Evolutionary conservation across 2,329 filamentous ascomycete genomes (phyloP), one percentile per base, ranked within the genome.

Genomic region (Purpureocillium lavendulum): DNA sequence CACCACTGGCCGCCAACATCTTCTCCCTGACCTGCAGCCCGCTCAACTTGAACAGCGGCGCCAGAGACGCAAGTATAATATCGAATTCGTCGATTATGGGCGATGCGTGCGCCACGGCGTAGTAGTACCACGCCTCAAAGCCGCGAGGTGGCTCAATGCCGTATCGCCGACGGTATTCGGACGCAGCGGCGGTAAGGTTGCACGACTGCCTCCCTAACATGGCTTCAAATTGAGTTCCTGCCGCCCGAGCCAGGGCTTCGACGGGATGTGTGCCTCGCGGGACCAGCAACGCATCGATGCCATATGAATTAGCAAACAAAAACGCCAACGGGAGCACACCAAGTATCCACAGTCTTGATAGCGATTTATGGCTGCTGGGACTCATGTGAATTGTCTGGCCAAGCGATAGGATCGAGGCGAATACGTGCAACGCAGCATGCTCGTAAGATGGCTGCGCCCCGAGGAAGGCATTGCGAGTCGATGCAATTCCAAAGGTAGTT

Each of bases 71-170:
- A 31, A 61, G 51, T 3, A 75, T 67, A 1, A 49, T 55, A 30
- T 74, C 66, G 21, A 69, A 74, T 3, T 73, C 65, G 41, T 74
- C 70, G 26, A 74, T 70, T n/a, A 73, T 58, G 0, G 57, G 56
- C 1, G 69, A 71, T 3, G 62, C 26, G 2, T 67, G 51, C 0
- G 46, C 45, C 2, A 48, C 36, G 1, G 70, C 69, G 35, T 61
- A 72, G 1, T 58, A 45, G 16, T 60, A 68, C 71, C 70, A 75
- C 3, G 44, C 51, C 2, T 65, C 51, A 24, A 74, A 74, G 0
- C 71, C 70, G 0, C 55, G 52, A 0, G 71, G 71, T 0, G 70
- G 70, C 1, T 64, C 55, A 2, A 60, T 48, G 0, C 43, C 45
- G 40, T 74, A 72, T 15, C 69, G 58, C 2, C 59, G 58, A 8